phyloP scores from a whole-genome alignment of 129 eudicot genomes.

The Heracleum sosnowskyi region DNA sequence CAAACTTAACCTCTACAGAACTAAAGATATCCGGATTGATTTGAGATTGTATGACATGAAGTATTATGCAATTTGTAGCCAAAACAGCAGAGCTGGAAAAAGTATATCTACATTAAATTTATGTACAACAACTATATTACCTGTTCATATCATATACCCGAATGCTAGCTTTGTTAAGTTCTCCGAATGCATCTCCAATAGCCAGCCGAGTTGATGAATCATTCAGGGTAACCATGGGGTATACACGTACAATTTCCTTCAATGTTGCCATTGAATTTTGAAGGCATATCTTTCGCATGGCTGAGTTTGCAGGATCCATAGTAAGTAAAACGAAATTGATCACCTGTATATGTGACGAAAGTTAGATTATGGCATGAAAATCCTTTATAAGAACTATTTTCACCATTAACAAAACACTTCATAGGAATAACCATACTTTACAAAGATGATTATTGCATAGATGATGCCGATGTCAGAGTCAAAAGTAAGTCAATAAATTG shows the following conservation, averaged over 20 bases:
- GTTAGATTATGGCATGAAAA: constrained; percentile 33
- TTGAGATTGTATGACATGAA: neutral
- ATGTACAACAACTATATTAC: constrained; percentile 22
- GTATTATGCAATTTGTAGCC: neutral
- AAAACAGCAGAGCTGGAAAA: neutral
- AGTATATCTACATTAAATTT: neutral
- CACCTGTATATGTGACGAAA: constrained; percentile 89
- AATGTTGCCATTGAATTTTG: constrained; percentile 68
- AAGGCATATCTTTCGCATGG: constrained; percentile 81
- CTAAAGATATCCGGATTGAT: neutral
- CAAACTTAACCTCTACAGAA: neutral
- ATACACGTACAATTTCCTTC: constrained; percentile 73
- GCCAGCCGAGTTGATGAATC: constrained; percentile 76
- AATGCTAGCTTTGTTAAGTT: constrained; percentile 57
- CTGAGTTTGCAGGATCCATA: constrained; percentile 83
- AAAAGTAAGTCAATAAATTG: neutral
- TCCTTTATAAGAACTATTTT: neutral
- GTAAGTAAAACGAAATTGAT: constrained; percentile 79
- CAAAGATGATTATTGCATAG: neutral
- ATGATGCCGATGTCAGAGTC: neutral
- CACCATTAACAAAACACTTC: neutral
- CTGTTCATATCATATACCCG: constrained; percentile 92
- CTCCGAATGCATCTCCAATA: constrained; percentile 92
- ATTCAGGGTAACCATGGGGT: constrained; percentile 88
- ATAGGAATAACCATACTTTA: neutral